Evolutionary conservation across 768 basidiomycete genomes (phyloP).

Genomic region (Dictyophora rubrovolvata): DNA sequence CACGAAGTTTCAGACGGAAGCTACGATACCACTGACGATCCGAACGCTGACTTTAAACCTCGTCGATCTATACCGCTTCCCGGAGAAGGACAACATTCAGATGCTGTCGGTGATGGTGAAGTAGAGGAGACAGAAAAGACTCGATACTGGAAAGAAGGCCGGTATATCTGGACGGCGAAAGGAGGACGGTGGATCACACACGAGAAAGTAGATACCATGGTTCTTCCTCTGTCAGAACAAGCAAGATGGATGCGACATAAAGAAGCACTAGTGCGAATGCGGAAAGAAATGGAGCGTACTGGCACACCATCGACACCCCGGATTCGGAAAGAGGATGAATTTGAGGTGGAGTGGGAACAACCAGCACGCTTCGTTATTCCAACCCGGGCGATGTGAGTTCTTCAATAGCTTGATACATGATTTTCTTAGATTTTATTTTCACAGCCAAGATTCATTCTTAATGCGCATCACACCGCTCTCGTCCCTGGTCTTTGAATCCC

Average conservation of each 20-base stretch:
- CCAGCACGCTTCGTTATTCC: background rate
- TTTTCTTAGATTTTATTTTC: background rate
- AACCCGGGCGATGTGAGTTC: background rate
- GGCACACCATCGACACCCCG: background rate
- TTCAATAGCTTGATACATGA: background rate
- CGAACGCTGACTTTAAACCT: slow-evolving; percentile 2
- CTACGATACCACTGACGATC: slow-evolving; percentile 4
- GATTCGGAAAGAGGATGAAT: background rate
- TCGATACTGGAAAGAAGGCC: slow-evolving; percentile 6
- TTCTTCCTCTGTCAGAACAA: background rate
- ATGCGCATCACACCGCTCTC: slow-evolving; percentile 3
- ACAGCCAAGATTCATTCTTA: background rate
- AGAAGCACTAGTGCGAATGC: background rate
- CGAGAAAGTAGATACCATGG: slow-evolving; percentile 8
- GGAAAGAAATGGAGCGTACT: background rate
- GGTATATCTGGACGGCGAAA: slow-evolving; percentile 5
- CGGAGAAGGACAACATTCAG: slow-evolving; percentile 2
- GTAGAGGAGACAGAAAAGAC: slow-evolving; percentile 7
- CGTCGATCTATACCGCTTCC: slow-evolving; percentile 1
- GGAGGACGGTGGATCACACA: slow-evolving; percentile 6
- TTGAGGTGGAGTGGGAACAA: background rate
- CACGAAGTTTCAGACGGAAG: slow-evolving; percentile 41
- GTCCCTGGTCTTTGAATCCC: background rate
- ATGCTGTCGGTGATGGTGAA: slow-evolving; percentile 1
- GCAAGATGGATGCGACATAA: slow-evolving; percentile 6